A percentile compares a stretch with the other conserved stretches of the same genome.
These are phyloP conservation scores for Wallacemonas sp. DNA, from an alignment of 208 protist species.

Conservation along the genomic window DNA sequence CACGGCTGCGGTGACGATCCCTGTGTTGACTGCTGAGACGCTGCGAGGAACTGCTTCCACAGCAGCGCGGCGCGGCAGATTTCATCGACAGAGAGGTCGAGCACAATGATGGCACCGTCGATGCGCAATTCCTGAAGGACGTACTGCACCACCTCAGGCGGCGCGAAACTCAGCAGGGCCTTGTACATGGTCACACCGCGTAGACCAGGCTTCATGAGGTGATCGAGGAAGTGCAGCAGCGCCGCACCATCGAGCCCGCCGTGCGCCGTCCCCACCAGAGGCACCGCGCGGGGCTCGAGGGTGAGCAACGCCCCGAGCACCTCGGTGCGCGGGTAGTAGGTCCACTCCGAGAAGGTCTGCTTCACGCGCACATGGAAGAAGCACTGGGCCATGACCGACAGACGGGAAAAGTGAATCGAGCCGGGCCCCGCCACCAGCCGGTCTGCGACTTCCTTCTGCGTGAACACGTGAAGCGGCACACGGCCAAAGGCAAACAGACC, in stretches of 20 bases:
- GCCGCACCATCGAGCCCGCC: slow-evolving; percentile 50
- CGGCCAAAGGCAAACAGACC: slow-evolving; percentile 82
- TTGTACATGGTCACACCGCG: slow-evolving; percentile 67
- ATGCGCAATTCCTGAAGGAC: slow-evolving; percentile 82
- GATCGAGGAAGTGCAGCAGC: slow-evolving; percentile 80
- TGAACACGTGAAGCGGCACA: slow-evolving; percentile 86
- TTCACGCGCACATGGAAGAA: slow-evolving; percentile 78
- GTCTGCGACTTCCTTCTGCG: slow-evolving; percentile 85
- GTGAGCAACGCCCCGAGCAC: slow-evolving; percentile 80
- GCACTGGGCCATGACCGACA: slow-evolving; percentile 80
- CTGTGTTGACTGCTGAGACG: slow-evolving; percentile 43
- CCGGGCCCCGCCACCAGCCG: slow-evolving; percentile 72
- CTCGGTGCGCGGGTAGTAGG: slow-evolving; percentile 86
- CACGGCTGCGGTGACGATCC: too few relatives aligned
- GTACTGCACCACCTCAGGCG: slow-evolving; percentile 77
- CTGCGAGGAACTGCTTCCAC: slow-evolving; percentile 70
- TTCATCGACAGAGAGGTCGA: slow-evolving; percentile 72
- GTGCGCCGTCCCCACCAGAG: slow-evolving; percentile 26
- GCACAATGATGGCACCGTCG: slow-evolving; percentile 76
- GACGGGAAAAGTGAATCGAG: slow-evolving; percentile 75
- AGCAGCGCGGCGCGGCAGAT: slow-evolving; percentile 60
- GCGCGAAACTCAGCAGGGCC: slow-evolving; percentile 55
- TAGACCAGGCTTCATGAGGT: slow-evolving; percentile 68
- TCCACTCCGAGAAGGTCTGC: slow-evolving; percentile 79
- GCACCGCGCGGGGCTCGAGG: slow-evolving; percentile 62